A percentile compares a stretch with the other conserved stretches of the same genome.
These are phyloP conservation scores for Vitellaria paradoxa DNA, from an alignment of 179 eudicot genomes.

Conservation along the genomic window DNA sequence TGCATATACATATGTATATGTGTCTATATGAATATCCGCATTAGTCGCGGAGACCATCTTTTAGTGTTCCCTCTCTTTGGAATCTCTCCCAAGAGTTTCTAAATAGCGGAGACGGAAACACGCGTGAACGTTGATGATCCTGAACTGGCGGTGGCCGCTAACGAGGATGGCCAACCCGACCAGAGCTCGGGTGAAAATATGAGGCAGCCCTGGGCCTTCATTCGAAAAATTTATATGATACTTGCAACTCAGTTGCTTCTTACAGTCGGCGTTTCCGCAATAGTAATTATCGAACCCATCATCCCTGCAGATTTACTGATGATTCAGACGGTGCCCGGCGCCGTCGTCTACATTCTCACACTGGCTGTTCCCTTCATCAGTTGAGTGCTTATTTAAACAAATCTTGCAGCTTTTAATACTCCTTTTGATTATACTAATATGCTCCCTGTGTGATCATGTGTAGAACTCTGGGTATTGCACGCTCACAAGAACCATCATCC, in stretches of 20 bases:
- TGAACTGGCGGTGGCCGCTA: conserved; percentile 9
- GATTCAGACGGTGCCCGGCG: conserved; percentile 25
- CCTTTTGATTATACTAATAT: neutral
- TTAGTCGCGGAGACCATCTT: no score
- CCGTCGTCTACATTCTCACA: conserved; percentile 31
- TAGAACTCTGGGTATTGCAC: conserved; percentile 45
- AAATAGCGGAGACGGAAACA: no score
- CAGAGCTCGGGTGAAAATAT: conserved; percentile 47
- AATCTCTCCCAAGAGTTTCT: no score
- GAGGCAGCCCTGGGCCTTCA: conserved; percentile 51
- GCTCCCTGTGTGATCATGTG: neutral
- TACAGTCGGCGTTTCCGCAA: conserved; percentile 36
- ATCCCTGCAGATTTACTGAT: conserved; percentile 22
- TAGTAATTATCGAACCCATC: conserved; percentile 26
- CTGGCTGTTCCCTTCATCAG: conserved; percentile 37
- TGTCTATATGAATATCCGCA: no score
- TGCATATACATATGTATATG: no score
- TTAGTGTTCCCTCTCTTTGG: no score
- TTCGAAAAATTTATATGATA: conserved; percentile 53
- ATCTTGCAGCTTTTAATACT: neutral
- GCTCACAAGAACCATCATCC: conserved; percentile 46
- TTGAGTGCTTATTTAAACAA: conserved; percentile 2
- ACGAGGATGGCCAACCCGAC: conserved; percentile 24
- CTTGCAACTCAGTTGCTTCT: conserved; percentile 44
- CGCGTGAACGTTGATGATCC: no score